Evolutionary conservation across 2,329 filamentous ascomycete species (phyloP).

Genomic region (Calonectria pseudoturangicola): DNA sequence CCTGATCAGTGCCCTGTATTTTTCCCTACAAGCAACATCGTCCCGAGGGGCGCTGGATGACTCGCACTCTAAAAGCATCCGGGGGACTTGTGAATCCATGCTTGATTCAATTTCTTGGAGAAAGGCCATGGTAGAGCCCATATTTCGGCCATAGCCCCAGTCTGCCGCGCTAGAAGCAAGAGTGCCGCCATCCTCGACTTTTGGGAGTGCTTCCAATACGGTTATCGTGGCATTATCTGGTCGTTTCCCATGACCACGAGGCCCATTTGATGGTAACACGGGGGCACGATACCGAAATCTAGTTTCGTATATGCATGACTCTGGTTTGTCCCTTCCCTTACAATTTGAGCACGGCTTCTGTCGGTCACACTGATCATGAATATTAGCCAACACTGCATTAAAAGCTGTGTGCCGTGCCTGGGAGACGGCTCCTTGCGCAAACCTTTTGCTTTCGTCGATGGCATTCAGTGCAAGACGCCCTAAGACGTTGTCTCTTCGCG

Average conservation of each 20-base stretch:
- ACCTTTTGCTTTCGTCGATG: slow-evolving; percentile 79
- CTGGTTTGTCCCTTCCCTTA: slow-evolving; percentile 72
- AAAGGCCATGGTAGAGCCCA: slow-evolving; percentile 72
- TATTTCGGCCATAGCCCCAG: slow-evolving; percentile 73
- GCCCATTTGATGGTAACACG: slow-evolving; percentile 10
- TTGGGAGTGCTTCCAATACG: slow-evolving; percentile 20
- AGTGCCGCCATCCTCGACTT: slow-evolving; percentile 51
- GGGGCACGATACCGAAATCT: slow-evolving; percentile 61
- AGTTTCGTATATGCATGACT: slow-evolving; percentile 75
- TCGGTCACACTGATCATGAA: slow-evolving; percentile 71
- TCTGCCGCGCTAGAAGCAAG: slow-evolving; percentile 67
- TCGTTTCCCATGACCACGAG: not conserved
- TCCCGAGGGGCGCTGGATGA: slow-evolving; percentile 50
- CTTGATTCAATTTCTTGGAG: slow-evolving; percentile 72
- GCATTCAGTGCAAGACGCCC: slow-evolving; percentile 79
- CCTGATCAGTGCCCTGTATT: slow-evolving; percentile 75
- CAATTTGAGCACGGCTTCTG: slow-evolving; percentile 77
- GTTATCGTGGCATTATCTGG: slow-evolving; percentile 9
- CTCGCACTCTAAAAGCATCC: slow-evolving; percentile 40
- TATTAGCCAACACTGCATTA: slow-evolving; percentile 27
- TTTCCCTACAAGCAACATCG: slow-evolving; percentile 67
- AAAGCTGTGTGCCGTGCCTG: not conserved
- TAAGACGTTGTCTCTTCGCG: slow-evolving; percentile 75
- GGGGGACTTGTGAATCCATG: slow-evolving; percentile 47
- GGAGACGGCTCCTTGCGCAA: slow-evolving; percentile 14